These are phyloP conservation scores for Geotrichum cucujoidarum DNA, from an alignment of 1,139 yeast species.

Conservation along the genomic window DNA sequence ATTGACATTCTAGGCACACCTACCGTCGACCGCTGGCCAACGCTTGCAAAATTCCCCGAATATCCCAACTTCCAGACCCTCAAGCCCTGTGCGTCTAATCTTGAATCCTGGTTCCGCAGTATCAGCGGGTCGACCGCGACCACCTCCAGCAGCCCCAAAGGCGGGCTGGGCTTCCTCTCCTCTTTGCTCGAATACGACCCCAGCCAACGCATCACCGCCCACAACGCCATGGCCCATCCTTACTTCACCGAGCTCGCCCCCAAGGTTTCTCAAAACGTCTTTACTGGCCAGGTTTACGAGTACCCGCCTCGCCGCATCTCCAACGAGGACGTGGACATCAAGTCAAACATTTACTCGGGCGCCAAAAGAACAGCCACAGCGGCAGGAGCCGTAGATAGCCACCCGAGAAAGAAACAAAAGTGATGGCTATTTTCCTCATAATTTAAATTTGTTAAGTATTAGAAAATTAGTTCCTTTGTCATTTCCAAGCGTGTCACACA, in stretches of 20 bases:
- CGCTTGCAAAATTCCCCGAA: conserved; percentile 77
- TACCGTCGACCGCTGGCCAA: conserved; percentile 65
- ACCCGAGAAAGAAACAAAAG: conserved; percentile 3
- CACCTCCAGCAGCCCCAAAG: conserved; percentile 33
- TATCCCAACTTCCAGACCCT: conserved; percentile 61
- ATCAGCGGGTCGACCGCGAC: conserved; percentile 45
- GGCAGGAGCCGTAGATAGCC: neutral
- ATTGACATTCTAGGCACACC: conserved; percentile 92
- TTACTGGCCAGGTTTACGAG: conserved; percentile 33
- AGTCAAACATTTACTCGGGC: conserved; percentile 25
- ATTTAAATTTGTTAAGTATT: no score
- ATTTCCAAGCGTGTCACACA: no score
- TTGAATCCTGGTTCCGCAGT: conserved; percentile 76
- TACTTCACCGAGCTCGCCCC: conserved; percentile 63
- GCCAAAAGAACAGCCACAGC: conserved; percentile 2
- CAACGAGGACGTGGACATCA: conserved; percentile 39
- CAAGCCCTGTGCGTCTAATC: conserved; percentile 60
- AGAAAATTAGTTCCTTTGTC: no score
- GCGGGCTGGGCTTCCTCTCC: conserved; percentile 61
- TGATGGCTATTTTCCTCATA: no score
- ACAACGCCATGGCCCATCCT: conserved; percentile 65
- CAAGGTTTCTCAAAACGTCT: conserved; percentile 54
- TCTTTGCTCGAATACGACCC: conserved; percentile 80
- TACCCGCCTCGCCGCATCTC: conserved; percentile 42
- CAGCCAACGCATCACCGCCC: conserved; percentile 67